Evolutionary conservation across 2,329 filamentous ascomycete species (phyloP).

Genomic region (Apiospora aurea): DNA sequence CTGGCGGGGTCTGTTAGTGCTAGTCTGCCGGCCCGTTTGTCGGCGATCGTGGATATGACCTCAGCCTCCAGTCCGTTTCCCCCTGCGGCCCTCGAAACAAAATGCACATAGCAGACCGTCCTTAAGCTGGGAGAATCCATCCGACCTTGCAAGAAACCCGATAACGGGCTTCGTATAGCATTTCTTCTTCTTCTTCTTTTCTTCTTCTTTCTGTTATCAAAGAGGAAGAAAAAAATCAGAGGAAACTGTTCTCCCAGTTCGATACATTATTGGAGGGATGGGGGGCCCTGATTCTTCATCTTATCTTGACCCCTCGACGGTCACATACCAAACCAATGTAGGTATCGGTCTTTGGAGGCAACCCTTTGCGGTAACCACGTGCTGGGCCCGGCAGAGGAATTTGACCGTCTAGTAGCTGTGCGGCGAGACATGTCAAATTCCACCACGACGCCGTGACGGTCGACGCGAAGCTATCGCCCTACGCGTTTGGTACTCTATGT

Average conservation of each 20-base stretch:
- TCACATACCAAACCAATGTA: neutral
- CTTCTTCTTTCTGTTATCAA: too few species aligned
- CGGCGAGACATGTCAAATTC: conserved; percentile 22
- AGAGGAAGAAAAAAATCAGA: too few species aligned
- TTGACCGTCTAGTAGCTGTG: conserved; percentile 5
- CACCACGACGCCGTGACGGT: neutral
- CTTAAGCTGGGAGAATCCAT: too few species aligned
- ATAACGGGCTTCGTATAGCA: too few species aligned
- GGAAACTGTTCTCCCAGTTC: conserved; percentile 7
- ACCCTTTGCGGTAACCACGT: neutral
- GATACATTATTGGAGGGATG: conserved; percentile 12
- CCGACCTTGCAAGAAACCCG: too few species aligned
- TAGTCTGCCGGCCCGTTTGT: conserved; percentile 22
- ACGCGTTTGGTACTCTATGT: conserved; percentile 7
- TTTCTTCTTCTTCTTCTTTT: too few species aligned
- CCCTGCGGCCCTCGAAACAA: too few species aligned
- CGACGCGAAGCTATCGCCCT: neutral
- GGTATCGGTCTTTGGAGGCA: neutral
- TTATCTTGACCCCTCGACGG: neutral
- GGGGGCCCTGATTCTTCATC: neutral
- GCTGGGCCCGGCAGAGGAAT: conserved; percentile 14
- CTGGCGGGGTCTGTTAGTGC: conserved; percentile 9
- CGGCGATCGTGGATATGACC: conserved; percentile 24
- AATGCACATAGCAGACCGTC: too few species aligned
- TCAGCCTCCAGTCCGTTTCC: neutral